phyloP scores from a whole-genome alignment of 768 basidiomycete species.

The Sistotremastrum suecicum region DNA sequence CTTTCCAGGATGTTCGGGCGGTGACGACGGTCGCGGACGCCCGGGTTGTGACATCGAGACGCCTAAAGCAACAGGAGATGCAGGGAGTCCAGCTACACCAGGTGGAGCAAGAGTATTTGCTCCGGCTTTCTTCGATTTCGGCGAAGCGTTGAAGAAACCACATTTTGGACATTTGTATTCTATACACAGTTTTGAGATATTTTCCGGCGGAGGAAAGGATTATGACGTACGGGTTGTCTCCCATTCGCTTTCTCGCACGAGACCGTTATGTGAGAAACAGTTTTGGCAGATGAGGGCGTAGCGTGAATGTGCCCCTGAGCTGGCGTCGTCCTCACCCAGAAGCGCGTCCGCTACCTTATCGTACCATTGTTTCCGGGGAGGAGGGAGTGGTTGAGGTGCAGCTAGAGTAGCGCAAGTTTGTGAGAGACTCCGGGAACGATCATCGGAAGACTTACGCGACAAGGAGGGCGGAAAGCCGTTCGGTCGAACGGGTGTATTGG shows the following conservation, averaged over 20 bases:
- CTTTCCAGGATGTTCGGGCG: too few species aligned
- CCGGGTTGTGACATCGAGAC: too few species aligned
- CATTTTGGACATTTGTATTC: conserved; percentile 84
- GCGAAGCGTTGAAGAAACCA: conserved; percentile 61
- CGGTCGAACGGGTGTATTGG: neutral
- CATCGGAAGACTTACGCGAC: neutral
- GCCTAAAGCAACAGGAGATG: too few species aligned
- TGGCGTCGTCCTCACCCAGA: conserved; percentile 62
- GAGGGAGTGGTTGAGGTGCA: conserved; percentile 26
- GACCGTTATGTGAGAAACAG: conserved; percentile 80
- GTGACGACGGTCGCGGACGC: too few species aligned
- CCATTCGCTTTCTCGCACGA: conserved; percentile 73
- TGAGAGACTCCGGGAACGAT: neutral
- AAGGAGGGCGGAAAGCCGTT: neutral
- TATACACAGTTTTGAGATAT: conserved; percentile 14
- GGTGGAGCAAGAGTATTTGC: too few species aligned
- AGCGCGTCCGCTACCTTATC: conserved; percentile 82
- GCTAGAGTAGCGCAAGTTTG: neutral
- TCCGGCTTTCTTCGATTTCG: conserved; percentile 13
- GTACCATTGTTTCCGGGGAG: conserved; percentile 65
- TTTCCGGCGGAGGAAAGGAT: conserved; percentile 1
- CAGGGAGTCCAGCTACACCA: too few species aligned
- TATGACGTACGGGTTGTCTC: conserved; percentile 63
- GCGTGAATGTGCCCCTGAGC: conserved; percentile 25
- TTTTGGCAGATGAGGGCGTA: conserved; percentile 84